phyloP scores from a whole-genome alignment of 768 basidiomycete species.

The Phaeotremella fagi region DNA sequence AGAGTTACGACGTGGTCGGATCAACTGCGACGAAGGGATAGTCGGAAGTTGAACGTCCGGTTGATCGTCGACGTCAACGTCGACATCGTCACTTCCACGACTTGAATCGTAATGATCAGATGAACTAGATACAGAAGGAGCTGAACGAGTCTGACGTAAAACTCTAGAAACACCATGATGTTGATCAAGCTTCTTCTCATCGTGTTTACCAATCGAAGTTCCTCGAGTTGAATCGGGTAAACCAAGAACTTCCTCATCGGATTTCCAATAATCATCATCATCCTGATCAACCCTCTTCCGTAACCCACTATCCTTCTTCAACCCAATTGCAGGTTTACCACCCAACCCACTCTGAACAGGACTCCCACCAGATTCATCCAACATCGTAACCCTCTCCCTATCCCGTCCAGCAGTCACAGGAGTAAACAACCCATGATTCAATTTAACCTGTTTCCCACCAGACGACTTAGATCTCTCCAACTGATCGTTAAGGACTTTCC shows the following conservation, averaged over 20 bases:
- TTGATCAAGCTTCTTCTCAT: neutral
- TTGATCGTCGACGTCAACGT: neutral
- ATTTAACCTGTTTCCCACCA: constrained; percentile 4
- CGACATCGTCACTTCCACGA: neutral
- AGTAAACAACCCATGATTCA: constrained; percentile 19
- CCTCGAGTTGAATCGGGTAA: neutral
- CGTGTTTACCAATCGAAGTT: too few species aligned
- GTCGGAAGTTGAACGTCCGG: neutral
- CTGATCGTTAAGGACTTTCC: constrained; percentile 3
- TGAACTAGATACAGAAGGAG: neutral
- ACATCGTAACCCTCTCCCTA: too few species aligned
- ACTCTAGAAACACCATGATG: neutral
- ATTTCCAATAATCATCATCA: constrained; percentile 5
- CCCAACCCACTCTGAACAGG: neutral
- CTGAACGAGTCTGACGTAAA: neutral
- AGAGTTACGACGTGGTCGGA: neutral
- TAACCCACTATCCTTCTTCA: neutral
- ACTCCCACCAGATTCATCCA: constrained; percentile 1
- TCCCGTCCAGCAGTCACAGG: too few species aligned
- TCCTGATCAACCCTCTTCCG: neutral
- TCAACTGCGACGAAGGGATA: neutral
- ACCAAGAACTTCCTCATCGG: constrained; percentile 7
- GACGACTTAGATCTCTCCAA: constrained; percentile 1
- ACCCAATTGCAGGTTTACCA: neutral
- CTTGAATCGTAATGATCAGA: neutral